phyloP scores from a whole-genome alignment of 805 yeast genomes.

The Debaryomyces castellii region DNA sequence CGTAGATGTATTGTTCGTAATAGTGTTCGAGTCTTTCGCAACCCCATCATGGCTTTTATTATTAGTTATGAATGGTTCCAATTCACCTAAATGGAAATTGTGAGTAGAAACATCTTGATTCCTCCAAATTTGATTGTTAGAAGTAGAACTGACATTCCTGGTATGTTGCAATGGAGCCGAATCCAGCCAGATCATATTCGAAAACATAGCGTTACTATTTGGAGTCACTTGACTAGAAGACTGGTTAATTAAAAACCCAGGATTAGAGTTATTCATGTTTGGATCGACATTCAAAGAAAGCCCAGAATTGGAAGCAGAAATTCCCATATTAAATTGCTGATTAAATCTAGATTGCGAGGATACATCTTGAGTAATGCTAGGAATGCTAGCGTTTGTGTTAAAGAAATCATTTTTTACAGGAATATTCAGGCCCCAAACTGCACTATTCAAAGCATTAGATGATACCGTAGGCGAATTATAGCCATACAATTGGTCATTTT shows the following conservation, averaged over 20 bases:
- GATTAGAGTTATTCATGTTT: not conserved
- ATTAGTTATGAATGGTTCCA: constrained; percentile 10
- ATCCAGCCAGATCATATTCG: constrained; percentile 10
- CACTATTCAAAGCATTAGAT: not conserved
- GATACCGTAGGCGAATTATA: constrained; percentile 1
- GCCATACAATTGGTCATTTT: constrained; percentile 1
- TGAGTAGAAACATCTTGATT: constrained; percentile 12
- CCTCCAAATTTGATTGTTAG: constrained; percentile 21
- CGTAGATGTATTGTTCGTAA: not conserved
- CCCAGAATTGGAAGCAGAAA: not conserved
- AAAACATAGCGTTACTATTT: not conserved
- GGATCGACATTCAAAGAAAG: not conserved
- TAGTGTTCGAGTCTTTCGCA: not conserved
- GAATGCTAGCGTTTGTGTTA: not conserved
- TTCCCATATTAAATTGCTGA: constrained; percentile 1
- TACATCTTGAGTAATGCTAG: constrained; percentile 4
- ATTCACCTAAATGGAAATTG: constrained; percentile 11
- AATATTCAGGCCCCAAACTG: constrained; percentile 1
- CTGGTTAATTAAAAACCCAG: not conserved
- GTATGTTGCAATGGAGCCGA: constrained; percentile 11
- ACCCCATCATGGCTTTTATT: not conserved
- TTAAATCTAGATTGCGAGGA: constrained; percentile 1
- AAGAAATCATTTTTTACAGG: not conserved
- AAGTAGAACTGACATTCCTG: constrained; percentile 12
- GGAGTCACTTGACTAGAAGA: not conserved